phyloP scores from a whole-genome alignment of 805 yeast genomes.

The Pichia gijzeniarum region DNA sequence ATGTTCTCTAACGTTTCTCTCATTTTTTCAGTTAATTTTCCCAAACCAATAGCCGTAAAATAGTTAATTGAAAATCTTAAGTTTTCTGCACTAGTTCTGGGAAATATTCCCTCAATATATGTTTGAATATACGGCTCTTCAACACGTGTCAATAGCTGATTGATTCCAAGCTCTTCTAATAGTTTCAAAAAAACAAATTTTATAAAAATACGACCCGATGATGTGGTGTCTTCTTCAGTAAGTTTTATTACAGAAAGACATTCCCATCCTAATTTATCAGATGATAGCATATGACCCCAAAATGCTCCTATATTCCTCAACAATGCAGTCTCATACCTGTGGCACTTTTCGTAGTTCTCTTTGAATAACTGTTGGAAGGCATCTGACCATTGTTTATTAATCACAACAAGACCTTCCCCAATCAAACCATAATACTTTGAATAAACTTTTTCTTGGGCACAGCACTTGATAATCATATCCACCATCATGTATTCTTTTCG shows the following conservation, averaged over 20 bases:
- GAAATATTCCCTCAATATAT: conserved; percentile 56
- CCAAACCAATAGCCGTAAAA: conserved; percentile 90
- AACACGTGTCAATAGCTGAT: conserved; percentile 42
- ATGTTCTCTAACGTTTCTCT: conserved; percentile 36
- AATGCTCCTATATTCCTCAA: conserved; percentile 74
- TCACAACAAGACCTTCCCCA: conserved; percentile 55
- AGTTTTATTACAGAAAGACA: conserved; percentile 49
- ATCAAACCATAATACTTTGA: conserved; percentile 79
- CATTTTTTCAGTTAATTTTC: conserved; percentile 77
- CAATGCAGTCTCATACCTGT: conserved; percentile 64
- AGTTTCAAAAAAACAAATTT: conserved; percentile 77
- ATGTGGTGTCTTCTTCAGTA: conserved; percentile 67
- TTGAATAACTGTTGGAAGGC: conserved; percentile 49
- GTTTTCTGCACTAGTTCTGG: conserved; percentile 43
- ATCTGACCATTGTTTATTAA: conserved; percentile 49
- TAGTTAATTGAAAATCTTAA: conserved; percentile 78
- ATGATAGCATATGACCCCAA: conserved; percentile 78
- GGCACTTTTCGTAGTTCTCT: conserved; percentile 50
- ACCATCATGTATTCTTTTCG: conserved; percentile 48
- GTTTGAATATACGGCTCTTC: conserved; percentile 46
- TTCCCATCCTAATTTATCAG: conserved; percentile 62
- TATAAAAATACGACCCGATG: conserved; percentile 74
- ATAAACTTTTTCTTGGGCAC: conserved; percentile 81
- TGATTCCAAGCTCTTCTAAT: conserved; percentile 67
- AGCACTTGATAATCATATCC: conserved; percentile 71